Percentiles rank a stretch among this genome's conserved stretches.
phyloP scores from a whole-genome alignment of 495 filamentous ascomycete genomes.

The Glonium stellatum region DNA sequence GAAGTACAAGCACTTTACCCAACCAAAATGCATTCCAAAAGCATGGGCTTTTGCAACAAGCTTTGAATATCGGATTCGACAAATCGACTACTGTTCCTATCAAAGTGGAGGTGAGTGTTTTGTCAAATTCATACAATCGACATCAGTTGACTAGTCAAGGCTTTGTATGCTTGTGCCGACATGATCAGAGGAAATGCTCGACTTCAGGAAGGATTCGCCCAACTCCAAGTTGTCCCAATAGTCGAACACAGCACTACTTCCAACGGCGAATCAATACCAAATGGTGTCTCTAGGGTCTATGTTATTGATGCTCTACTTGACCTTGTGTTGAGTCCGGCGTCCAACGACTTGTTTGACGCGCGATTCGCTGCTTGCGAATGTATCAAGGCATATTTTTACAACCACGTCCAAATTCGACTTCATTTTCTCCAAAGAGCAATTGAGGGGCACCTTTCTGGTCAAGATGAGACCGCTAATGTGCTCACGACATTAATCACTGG shows the following conservation, averaged over 20 bases:
- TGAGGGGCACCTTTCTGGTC: slow-evolving; percentile 70
- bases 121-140: not conserved
- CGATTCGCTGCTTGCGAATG: slow-evolving; percentile 82
- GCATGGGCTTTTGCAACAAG: slow-evolving; percentile 71
- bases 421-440: slow-evolving; percentile 88
- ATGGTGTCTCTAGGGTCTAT: slow-evolving; percentile 59
- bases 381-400: slow-evolving; percentile 83
- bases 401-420: slow-evolving; percentile 66
- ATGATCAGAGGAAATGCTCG: slow-evolving; percentile 73
- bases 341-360: slow-evolving; percentile 64
- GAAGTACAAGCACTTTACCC: slow-evolving; percentile 67
- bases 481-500: slow-evolving; percentile 68
- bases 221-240: slow-evolving; percentile 61
- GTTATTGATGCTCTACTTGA: slow-evolving; percentile 94
- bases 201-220: slow-evolving; percentile 83
- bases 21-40: slow-evolving; percentile 86
- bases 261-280: slow-evolving; percentile 43
- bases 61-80: slow-evolving; percentile 79
- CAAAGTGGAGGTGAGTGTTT: slow-evolving; percentile 61
- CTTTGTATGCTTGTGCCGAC: slow-evolving; percentile 77
- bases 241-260: slow-evolving; percentile 39
- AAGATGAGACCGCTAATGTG: slow-evolving; percentile 84
- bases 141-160: slow-evolving; percentile 41
- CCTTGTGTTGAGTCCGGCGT: slow-evolving; percentile 61
- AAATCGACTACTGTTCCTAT: slow-evolving; percentile 65